Evolutionary conservation across 2,329 filamentous ascomycete genomes (phyloP).

Genomic region (Paecilomyces formosus): DNA sequence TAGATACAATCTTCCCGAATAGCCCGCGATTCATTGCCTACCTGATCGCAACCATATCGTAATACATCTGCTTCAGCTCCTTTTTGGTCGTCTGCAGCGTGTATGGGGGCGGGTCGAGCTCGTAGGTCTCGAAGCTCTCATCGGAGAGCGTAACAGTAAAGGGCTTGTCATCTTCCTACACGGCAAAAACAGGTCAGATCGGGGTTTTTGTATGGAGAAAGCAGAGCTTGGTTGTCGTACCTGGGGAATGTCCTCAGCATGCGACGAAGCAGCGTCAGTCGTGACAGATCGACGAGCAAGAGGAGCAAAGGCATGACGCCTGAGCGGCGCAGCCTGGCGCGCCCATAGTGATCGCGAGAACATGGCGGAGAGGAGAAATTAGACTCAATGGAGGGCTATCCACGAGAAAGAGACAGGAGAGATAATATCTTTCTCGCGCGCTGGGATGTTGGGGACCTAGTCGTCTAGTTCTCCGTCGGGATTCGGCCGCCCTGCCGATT

Average conservation of each 20-base stretch:
- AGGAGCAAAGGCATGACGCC: conserved; percentile 39
- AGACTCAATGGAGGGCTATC: conserved; percentile 1
- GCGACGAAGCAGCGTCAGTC: conserved; percentile 87
- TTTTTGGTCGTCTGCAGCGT: conserved; percentile 91
- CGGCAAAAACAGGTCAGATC: conserved; percentile 4
- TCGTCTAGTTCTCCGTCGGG: not conserved
- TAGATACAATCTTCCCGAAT: conserved; percentile 3
- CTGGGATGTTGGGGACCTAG: not conserved
- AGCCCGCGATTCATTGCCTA: conserved; percentile 42
- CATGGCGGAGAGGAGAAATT: conserved; percentile 43
- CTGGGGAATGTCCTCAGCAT: conserved; percentile 71
- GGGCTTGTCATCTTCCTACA: conserved; percentile 82
- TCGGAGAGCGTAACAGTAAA: conserved; percentile 91
- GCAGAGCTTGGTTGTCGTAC: conserved; percentile 38
- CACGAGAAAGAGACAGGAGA: conserved; percentile 5
- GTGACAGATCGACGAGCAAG: conserved; percentile 69
- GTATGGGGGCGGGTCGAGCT: conserved; percentile 93
- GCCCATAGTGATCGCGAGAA: conserved; percentile 63
- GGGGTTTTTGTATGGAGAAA: not conserved
- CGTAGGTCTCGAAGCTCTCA: conserved; percentile 99
- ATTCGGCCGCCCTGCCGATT: not conserved
- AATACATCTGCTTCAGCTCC: conserved; percentile 98
- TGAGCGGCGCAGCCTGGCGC: conserved; percentile 53
- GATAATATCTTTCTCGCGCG: conserved; percentile 6
- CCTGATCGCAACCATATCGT: conserved; percentile 92